Evolutionary conservation across 495 filamentous ascomycete genomes (phyloP), one percentile per base, ranked within the genome.

Genomic region (Wilcoxina mikolae): DNA sequence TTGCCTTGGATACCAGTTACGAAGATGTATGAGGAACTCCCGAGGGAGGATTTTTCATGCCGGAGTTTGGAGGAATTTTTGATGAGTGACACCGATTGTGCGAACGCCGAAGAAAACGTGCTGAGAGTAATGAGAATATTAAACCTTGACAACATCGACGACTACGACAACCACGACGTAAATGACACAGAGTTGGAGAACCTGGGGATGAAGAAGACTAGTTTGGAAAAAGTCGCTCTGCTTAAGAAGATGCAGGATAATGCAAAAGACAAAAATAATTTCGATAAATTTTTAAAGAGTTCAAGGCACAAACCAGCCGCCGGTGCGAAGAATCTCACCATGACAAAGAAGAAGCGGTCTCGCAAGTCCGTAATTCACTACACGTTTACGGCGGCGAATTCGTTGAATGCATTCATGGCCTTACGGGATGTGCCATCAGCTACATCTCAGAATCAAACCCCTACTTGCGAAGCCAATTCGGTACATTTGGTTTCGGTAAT

Each of bases 371-470:
- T 18, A 12, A 5, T 5, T 3, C 35, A 39, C 4, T 15, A 17
- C 43, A 24, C n/a, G 11, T 50, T 50, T 31, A 3, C 3, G 15
- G 65, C 65, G 18, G 47, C 28, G 1, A 61, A 58, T 11, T 61
- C 74, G 4, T 51, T 77, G 11, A 70, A 73, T 9, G 68, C 70
- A 29, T 78, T 70, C 53, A 62, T 76, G 51, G 65, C 68, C 22
- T 57, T 76, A 7, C 67, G 69, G 50, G 24, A 22, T 28, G 4
- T 71, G 68, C 55, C 55, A 65, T 62, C 61, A 55, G 65, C 65
- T 44, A 20, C 23, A 53, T 18, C 51, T 26, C 26, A 23, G 54
- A 25, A 10, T 3, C 27, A 15, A 15, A n/a, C 22, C 25, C 17
- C 50, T 12, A 26, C 31, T 26, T 31, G 44, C 11, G 25, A 44